phyloP scores from a whole-genome alignment of 225 moss, liverwort and hornwort species.

The Thuidium tamariscinum region DNA sequence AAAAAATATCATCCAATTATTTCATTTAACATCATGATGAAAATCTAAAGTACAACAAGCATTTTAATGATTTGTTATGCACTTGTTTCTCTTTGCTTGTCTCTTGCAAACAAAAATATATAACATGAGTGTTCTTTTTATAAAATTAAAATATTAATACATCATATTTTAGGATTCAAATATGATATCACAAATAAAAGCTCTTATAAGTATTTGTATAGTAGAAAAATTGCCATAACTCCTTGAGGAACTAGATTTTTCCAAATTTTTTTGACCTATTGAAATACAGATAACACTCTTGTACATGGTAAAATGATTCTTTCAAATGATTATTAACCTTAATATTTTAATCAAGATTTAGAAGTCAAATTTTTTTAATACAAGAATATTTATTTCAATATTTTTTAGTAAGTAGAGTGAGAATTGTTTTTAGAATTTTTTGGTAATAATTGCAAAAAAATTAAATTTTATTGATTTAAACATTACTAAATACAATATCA shows the following conservation, averaged over 20 bases:
- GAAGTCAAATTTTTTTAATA: fast-evolving
- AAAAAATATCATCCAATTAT: background rate
- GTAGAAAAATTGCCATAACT: background rate
- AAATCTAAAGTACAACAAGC: fast-evolving
- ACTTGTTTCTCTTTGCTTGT: fast-evolving
- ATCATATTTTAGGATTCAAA: background rate
- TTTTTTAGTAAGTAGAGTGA: background rate
- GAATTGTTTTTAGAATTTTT: background rate
- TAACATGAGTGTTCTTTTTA: fast-evolving
- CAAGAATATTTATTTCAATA: background rate
- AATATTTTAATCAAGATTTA: background rate
- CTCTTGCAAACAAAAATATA: no score
- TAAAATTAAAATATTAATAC: fast-evolving
- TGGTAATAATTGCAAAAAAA: background rate
- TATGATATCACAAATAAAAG: background rate
- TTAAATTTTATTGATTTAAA: background rate
- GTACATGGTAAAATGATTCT: background rate
- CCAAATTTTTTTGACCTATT: background rate
- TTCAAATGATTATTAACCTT: background rate
- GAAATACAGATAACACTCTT: background rate
- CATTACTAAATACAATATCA: background rate
- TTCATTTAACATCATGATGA: background rate
- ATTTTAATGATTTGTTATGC: fast-evolving
- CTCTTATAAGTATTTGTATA: background rate
- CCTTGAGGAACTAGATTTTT: background rate